Evolutionary conservation across 805 yeast species (phyloP).

Genomic region (Hanseniaspora taiwanica): DNA sequence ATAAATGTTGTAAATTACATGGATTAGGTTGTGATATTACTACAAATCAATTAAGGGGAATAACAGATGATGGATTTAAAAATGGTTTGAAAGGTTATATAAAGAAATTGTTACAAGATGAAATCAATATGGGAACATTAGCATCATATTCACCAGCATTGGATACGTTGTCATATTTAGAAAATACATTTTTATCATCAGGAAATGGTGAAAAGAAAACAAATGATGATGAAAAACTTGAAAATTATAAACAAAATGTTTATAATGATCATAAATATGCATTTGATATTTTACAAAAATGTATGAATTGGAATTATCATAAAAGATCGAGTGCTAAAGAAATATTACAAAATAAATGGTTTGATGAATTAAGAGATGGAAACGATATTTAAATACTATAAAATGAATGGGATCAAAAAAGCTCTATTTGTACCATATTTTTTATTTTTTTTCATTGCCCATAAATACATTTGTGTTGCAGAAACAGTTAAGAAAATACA

Average conservation of each 20-base stretch:
- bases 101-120: conserved; percentile 16
- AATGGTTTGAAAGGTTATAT: conserved; percentile 22
- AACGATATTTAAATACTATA: conserved; percentile 19
- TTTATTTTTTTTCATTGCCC: conserved; percentile 84
- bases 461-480: conserved; percentile 69
- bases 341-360: conserved; percentile 45
- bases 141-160: conserved; percentile 62
- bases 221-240: conserved; percentile 11
- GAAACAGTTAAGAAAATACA: conserved; percentile 60
- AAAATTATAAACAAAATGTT: conserved; percentile 21
- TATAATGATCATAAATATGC: conserved; percentile 29
- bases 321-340: conserved; percentile 47
- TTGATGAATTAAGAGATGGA: conserved; percentile 27
- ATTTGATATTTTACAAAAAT: conserved; percentile 41
- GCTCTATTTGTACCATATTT: conserved; percentile 71
- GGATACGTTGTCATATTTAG: conserved; percentile 44
- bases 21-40: conserved; percentile 75
- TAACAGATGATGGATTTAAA: conserved; percentile 27
- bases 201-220: not conserved
- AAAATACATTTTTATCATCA: conserved; percentile 16
- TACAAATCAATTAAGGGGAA: conserved; percentile 35
- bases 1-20: conserved; percentile 68
- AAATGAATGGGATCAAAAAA: conserved; percentile 63
- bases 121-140: conserved; percentile 40
- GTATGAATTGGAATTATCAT: conserved; percentile 44